Conservation (phyloP, 1,284 basidiomycete genomes). For the Wolfiporia cocos region DNA sequence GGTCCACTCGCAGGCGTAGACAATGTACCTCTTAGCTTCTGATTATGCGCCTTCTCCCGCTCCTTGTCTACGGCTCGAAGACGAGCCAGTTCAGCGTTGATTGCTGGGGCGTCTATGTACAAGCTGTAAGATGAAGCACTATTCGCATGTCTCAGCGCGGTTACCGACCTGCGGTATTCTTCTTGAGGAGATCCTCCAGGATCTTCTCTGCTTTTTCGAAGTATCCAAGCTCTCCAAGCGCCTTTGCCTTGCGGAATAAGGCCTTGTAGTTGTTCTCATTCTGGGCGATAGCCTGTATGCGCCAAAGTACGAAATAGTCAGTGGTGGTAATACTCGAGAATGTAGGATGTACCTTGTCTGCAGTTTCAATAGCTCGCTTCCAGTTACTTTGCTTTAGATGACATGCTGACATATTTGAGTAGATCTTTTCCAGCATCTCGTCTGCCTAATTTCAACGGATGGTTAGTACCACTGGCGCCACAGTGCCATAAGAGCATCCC, state of each 20-base stretch:
- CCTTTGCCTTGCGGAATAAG: constrained; percentile 75
- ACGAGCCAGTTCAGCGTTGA: constrained; percentile 54
- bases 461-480: not conserved
- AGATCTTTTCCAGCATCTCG: constrained; percentile 69
- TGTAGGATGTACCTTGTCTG: constrained; percentile 49
- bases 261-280: constrained; percentile 74
- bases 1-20: not conserved
- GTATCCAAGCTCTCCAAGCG: constrained; percentile 64
- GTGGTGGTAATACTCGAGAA: too few relatives aligned
- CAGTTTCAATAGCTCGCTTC: constrained; percentile 68
- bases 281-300: constrained; percentile 57
- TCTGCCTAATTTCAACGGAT: constrained; percentile 44
- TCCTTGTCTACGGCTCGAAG: constrained; percentile 57
- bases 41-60: constrained; percentile 54
- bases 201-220: constrained; percentile 65
- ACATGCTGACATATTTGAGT: constrained; percentile 76
- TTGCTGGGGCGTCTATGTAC: constrained; percentile 45
- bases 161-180: constrained; percentile 49
- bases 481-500: constrained; percentile 21
- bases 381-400: constrained; percentile 73
- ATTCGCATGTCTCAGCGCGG: not conserved
- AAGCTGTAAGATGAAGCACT: not conserved
- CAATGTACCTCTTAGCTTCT: constrained; percentile 65
- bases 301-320: too few relatives aligned
- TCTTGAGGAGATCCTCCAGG: constrained; percentile 54